Base-by-base conservation (phyloP, 1,139 yeast species). In the Nakaseomyces kungkrabaensis region DNA sequence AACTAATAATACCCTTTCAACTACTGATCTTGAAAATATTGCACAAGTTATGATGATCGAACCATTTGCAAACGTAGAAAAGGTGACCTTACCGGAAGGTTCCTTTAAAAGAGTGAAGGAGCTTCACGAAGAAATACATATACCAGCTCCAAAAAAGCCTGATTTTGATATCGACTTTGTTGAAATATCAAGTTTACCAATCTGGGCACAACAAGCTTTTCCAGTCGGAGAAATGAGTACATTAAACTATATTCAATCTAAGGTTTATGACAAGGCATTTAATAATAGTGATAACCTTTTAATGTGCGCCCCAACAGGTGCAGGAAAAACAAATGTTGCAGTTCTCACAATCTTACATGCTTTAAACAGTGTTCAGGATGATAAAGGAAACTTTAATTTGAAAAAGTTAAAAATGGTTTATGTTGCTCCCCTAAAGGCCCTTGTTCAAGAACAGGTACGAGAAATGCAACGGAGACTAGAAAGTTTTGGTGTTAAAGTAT, bases 231-330 rank as follows among this genome's bases (percentile, higher is more conserved):
- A 85, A 62, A 81, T 89, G 0, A 61, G 75, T 2, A 71, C 82
- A 1, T 75, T 94, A 56, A 94, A 94, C 63, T 71, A 86, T 46
- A 79, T 92, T 25, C 99, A 94, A 67, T 85, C 96, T 1, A 79
- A 77, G 56, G 89, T 90, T 0, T 88, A 71, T 57, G 94, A 95
- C 1, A 67, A 72, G 37, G 97, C 95, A 0, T 87, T 90, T 59
- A 66, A 75, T 8, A 68, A 77, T 1, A 94, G 86, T 60, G 77
- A 77, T 17, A 92, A 90, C 58, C 65, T 92, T 46, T 71, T 92
- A 24, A 72, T 92, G 57, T 90, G 97, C 75, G 97, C 98, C 0
- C 98, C 98, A 3, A 92, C 98, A 0, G 98, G 98, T 69, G 97
- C 97, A 3, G 98, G 98, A 71, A 92, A 92, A 65, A 92, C 98